Evolutionary conservation across 371 early-diverging fungal genomes (phyloP).

Genomic region (Coemansia sp.): DNA sequence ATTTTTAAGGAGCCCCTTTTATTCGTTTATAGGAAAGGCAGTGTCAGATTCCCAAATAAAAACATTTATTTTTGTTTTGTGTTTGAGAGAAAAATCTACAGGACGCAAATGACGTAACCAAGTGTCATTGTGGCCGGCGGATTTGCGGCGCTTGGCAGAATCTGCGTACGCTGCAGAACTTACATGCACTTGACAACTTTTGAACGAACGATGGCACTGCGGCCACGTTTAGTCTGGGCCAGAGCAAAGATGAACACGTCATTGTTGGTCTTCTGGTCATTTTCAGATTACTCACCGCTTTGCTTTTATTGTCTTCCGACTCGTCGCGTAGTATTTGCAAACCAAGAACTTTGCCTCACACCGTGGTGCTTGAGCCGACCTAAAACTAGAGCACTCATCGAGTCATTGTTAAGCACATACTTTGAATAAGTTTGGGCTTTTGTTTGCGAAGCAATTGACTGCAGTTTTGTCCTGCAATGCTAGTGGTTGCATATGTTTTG

Average conservation of each 20-base stretch:
- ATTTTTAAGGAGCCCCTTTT: not conserved
- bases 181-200: conserved; percentile 2
- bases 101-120: too few relatives aligned
- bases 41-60: not conserved
- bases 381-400: conserved; percentile 39
- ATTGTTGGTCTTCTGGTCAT: not conserved
- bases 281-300: not conserved
- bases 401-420: conserved; percentile 76
- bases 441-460: conserved; percentile 67
- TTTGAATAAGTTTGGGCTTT: conserved; percentile 72
- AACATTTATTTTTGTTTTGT: not conserved
- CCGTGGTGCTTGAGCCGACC: conserved; percentile 74
- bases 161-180: not conserved
- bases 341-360: conserved; percentile 65
- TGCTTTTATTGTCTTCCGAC: conserved; percentile 10
- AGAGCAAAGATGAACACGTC: not conserved
- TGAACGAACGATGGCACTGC: not conserved
- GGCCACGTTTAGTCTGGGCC: not conserved
- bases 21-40: not conserved
- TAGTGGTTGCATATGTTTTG: conserved; percentile 81
- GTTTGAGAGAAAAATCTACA: too few relatives aligned
- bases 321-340: conserved; percentile 63
- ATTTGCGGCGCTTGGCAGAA: conserved; percentile 1
- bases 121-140: not conserved
- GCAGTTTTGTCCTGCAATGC: conserved; percentile 62